Base-by-base conservation (phyloP, 495 filamentous ascomycete species). In the Aspergillus leporis region DNA sequence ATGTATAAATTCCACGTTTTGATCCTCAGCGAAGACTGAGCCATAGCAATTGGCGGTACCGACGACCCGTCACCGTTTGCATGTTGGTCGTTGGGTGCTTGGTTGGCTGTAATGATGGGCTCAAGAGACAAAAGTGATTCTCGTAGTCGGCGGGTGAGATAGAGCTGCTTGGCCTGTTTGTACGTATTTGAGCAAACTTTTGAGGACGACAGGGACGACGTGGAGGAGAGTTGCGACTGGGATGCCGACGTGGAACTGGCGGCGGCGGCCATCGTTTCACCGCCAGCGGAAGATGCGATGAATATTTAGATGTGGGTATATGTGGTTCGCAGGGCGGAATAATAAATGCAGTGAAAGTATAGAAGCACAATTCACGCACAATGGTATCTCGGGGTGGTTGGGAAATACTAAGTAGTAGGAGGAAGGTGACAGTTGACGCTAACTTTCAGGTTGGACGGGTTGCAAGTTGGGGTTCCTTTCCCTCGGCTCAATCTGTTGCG, bases 1-100 rank as follows among this genome's bases (percentile, higher is more conserved):
- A 98, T 84, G 71, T 98, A 98, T 63, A 98, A 81, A 72, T 90
- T 95, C 95, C 95, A 98, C 55, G 97, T 85, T 71, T 97, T 98
- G 73, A 97, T 90, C 61, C 93, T 81, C 57, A 89, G 90, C 40
- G 85, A 87, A 53, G 85, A 81, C 49, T 89, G 89, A 55, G 89
- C 89, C 60, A 77, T 79, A 53, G 86, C 85, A 51, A 96, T 86
- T 3, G 90, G 90, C 43, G 91, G 63, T 14, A 66, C 53, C 14
- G 73, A 62, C 14, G 73, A 62, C 28, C 66, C 62, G 30, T 74
- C 71, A 36, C 75, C 70, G 56, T 73, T 72, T 36, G 57, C 63
- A 59, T 81, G 67, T 16, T 73, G 68, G 14, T 75, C 73, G 47
- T 74, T 70, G 54, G 70, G 61, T 30, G 63, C 25, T 55, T 59